Base-by-base conservation (phyloP, 2,329 filamentous ascomycete genomes). In the Raffaelea albimanens region DNA sequence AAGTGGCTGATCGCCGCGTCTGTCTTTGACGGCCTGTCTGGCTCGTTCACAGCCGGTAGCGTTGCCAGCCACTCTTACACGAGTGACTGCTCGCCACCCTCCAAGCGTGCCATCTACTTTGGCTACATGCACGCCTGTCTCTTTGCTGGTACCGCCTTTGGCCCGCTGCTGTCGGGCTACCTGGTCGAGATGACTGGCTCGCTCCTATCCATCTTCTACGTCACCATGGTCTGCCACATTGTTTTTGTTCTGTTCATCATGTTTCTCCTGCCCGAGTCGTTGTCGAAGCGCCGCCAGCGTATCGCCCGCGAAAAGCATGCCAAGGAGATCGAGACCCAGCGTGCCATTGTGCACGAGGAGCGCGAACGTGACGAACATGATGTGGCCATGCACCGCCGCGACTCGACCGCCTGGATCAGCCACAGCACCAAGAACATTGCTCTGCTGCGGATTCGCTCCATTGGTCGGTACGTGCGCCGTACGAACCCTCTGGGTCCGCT, bases 61-160 rank as follows among this genome's bases (percentile, higher is more conserved):
- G 69, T 83, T 19, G 69, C 95, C 49, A 82, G 80, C 20, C 83
- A 94, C 62, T 88, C 91, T 0, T 98, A 97, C 63, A 83, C 86
- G 13, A 83, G 87, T 38, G 93, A 98, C 63, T 95, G 88, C 64
- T 91, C 89, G 0, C 72, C 85, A 4, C 86, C 89, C 0, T 83
- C 85, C 25, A 80, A 79, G 58, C 81, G 93, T 19, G 86, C 84
- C 50, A 85, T 95, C 8, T 80, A 82, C 4, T 93, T 97, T 62
- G 90, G 88, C 7, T 91, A 90, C 61, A 83, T 97, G 57, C 87
- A 97, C 58, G 89, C 87, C 11, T 89, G 84, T 55, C 71, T 98
- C 9, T 97, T 95, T 63, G 75, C 78, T 2, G 93, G 93, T n/a
- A 79, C 97, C 41, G 91, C 93, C 0, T 66, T 91, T 29, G 93